These are phyloP conservation scores for Ploettnerulaceae sp. DNA, from an alignment of 2,329 filamentous ascomycete genomes.

Conservation along the genomic window DNA sequence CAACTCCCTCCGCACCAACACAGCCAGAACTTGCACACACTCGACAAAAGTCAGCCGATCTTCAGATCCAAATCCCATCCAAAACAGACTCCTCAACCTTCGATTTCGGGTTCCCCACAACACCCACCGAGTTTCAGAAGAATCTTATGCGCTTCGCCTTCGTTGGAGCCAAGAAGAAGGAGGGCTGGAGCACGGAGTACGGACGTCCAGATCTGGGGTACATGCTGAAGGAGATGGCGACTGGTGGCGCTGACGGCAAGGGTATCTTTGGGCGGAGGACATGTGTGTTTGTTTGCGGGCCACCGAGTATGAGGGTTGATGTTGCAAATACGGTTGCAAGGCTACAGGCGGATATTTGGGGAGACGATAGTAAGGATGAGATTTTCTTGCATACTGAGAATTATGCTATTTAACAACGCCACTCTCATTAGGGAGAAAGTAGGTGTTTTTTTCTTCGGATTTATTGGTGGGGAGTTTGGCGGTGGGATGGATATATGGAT, in stretches of 20 bases:
- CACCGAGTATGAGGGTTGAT: slow-evolving; percentile 78
- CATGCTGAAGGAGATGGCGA: slow-evolving; percentile 78
- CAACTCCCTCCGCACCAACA: slow-evolving; percentile 10
- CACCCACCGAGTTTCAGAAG: slow-evolving; percentile 84
- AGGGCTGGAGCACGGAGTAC: slow-evolving; percentile 90
- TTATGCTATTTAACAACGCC: slow-evolving; percentile 79
- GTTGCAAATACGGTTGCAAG: slow-evolving; percentile 81
- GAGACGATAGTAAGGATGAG: slow-evolving; percentile 73
- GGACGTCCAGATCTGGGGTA: slow-evolving; percentile 82
- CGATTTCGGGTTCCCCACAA: slow-evolving; percentile 76
- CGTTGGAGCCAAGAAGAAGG: slow-evolving; percentile 62
- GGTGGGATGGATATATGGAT: too few species aligned
- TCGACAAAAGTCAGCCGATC: slow-evolving; percentile 24
- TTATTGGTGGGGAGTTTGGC: too few species aligned
- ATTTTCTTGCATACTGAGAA: slow-evolving; percentile 95
- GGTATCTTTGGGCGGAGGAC: slow-evolving; percentile 73
- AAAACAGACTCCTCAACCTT: slow-evolving; percentile 42
- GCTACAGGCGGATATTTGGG: slow-evolving; percentile 80
- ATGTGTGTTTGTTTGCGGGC: slow-evolving; percentile 90
- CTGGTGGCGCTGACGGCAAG: slow-evolving; percentile 59
- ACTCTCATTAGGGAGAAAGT: too few species aligned
- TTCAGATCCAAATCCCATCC: slow-evolving; percentile 25
- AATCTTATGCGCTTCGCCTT: slow-evolving; percentile 88
- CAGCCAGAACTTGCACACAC: slow-evolving; percentile 24
- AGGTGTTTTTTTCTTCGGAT: too few species aligned